These are phyloP conservation scores for Fonsecaea multimorphosa DNA, from an alignment of 2,329 filamentous ascomycete genomes.

Conservation along the genomic window DNA sequence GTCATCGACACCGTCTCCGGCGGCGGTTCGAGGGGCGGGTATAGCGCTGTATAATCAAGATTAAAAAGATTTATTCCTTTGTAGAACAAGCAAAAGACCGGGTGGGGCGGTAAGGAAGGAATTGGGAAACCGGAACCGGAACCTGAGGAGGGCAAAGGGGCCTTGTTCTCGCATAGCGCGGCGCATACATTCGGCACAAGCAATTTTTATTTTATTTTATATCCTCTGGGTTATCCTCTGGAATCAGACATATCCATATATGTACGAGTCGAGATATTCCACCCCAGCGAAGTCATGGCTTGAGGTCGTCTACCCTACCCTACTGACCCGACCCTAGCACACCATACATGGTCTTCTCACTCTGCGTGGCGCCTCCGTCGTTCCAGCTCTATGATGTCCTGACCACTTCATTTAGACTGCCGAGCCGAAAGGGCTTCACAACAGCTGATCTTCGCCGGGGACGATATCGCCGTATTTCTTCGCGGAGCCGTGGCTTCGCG, in stretches of 20 bases:
- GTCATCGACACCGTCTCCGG: constrained; percentile 85
- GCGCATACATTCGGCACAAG: background rate
- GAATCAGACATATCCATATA: too few species aligned
- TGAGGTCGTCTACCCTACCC: too few species aligned
- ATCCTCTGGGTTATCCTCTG: background rate
- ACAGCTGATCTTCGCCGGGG: constrained; percentile 56
- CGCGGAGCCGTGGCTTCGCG: constrained; percentile 66
- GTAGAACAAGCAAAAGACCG: too few species aligned
- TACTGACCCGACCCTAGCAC: too few species aligned
- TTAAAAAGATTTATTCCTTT: too few species aligned
- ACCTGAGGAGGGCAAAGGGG: background rate
- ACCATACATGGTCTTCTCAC: too few species aligned
- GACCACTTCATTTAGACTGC: background rate
- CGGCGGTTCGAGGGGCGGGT: constrained; percentile 82
- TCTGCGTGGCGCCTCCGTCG: too few species aligned
- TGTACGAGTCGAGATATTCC: too few species aligned
- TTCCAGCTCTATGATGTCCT: too few species aligned
- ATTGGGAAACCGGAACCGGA: too few species aligned
- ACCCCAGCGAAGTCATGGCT: background rate
- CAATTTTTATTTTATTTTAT: background rate
- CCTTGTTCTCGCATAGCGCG: background rate
- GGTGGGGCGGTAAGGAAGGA: too few species aligned
- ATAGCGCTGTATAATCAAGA: constrained; percentile 78
- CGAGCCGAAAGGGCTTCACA: constrained; percentile 1
- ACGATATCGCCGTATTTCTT: constrained; percentile 65